A percentile compares a stretch with the other conserved stretches of the same genome.
phyloP scores from a whole-genome alignment of 306 rosid genomes.

The Lupinus albus region DNA sequence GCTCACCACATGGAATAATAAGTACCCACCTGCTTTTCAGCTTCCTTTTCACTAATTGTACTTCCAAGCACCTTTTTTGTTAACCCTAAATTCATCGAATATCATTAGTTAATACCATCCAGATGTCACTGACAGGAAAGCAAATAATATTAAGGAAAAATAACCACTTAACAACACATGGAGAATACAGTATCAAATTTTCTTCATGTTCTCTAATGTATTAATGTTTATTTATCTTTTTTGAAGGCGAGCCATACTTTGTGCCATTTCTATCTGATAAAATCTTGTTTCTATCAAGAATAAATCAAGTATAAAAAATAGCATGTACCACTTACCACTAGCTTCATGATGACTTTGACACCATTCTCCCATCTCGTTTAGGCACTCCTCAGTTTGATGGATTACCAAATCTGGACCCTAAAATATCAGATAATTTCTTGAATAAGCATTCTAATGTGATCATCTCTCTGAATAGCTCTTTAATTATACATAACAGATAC shows the following conservation, averaged over 20 bases:
- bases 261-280: neutral
- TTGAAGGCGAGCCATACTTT: conserved; percentile 25
- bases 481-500: conserved; percentile 22
- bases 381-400: conserved; percentile 81
- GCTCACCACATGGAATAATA: conserved; percentile 7
- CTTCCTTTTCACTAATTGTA: conserved; percentile 75
- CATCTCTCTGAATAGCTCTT: neutral
- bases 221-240: conserved; percentile 10
- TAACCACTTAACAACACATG: neutral
- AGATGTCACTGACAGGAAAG: conserved; percentile 27
- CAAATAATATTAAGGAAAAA: conserved; percentile 22
- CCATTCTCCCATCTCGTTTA: conserved; percentile 96
- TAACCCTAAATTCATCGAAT: conserved; percentile 62
- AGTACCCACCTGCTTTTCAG: conserved; percentile 83
- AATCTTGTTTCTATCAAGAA: conserved; percentile 4
- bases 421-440: conserved; percentile 40
- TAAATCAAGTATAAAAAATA: conserved; percentile 23
- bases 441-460: conserved; percentile 20
- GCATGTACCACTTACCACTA: conserved; percentile 73
- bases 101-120: conserved; percentile 31
- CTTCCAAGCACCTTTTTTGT: conserved; percentile 74
- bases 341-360: conserved; percentile 87
- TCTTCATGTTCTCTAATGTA: conserved; percentile 5
- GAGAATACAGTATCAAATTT: conserved; percentile 1
- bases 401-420: conserved; percentile 98